These are phyloP conservation scores for Pythium aphanidermatum DNA, from an alignment of 352 stramenopile genomes.

Conservation along the genomic window DNA sequence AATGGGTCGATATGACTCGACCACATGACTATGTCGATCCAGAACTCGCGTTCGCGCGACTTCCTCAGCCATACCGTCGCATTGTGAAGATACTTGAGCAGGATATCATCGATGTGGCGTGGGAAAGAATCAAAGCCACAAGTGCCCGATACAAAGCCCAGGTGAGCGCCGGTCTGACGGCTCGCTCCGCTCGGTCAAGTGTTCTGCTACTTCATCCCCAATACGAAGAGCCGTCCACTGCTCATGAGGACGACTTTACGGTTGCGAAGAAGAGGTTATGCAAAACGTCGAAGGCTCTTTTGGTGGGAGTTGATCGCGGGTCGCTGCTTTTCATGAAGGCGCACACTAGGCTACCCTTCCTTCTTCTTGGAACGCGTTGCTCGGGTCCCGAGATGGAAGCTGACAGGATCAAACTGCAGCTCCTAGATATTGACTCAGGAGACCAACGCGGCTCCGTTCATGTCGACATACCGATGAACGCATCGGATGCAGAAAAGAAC, in stretches of 20 bases:
- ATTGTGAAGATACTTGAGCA: slow-evolving; percentile 58
- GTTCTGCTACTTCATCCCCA: slow-evolving; percentile 3
- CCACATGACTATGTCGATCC: slow-evolving; percentile 58
- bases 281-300: too few species aligned
- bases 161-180: slow-evolving; percentile 11
- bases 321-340: too few species aligned
- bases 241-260: slow-evolving; percentile 34
- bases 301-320: too few species aligned
- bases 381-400: too few species aligned
- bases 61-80: slow-evolving; percentile 65
- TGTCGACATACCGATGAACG: too few species aligned
- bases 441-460: too few species aligned
- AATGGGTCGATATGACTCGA: slow-evolving; percentile 44
- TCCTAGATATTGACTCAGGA: too few species aligned
- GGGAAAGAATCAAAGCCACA: slow-evolving; percentile 33
- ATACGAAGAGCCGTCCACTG: background rate
- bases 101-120: slow-evolving; percentile 55
- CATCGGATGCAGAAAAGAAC: too few species aligned
- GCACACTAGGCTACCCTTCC: too few species aligned
- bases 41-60: slow-evolving; percentile 42
- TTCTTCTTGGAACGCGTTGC: too few species aligned
- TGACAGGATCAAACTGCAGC: too few species aligned
- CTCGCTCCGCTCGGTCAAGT: slow-evolving; percentile 15
- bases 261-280: slow-evolving; percentile 35
- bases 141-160: slow-evolving; percentile 39